phyloP scores from a whole-genome alignment of 345 rosid species.

The Corymbia maculata region DNA sequence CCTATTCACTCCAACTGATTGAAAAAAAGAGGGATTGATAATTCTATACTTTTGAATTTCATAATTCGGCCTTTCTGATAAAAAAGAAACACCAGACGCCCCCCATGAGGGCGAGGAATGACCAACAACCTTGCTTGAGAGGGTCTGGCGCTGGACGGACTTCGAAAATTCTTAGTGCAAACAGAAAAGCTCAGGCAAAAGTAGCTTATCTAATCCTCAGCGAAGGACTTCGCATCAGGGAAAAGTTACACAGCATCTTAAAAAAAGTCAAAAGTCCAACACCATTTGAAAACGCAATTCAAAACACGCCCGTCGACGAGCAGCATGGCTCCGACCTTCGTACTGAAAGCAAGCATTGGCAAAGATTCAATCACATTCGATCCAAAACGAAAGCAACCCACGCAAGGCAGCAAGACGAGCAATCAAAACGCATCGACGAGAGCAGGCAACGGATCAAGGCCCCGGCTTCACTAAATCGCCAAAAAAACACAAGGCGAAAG shows the following conservation, averaged over 20 bases:
- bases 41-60: not conserved
- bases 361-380: constrained; percentile 1
- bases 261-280: not conserved
- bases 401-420: not conserved
- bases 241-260: not conserved
- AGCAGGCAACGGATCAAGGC: constrained; percentile 48
- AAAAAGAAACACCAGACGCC: not conserved
- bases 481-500: constrained; percentile 24
- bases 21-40: not conserved
- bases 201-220: not conserved
- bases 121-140: not conserved
- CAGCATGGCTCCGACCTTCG: not conserved
- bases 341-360: not conserved
- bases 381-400: constrained; percentile 1
- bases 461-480: constrained; percentile 5
- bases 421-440: constrained; percentile 7
- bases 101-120: not conserved
- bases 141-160: not conserved
- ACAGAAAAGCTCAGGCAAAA: not conserved
- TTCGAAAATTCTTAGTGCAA: not conserved
- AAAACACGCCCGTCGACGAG: not conserved
- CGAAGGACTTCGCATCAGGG: not conserved
- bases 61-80: not conserved
- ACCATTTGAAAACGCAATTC: not conserved
- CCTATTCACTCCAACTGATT: not conserved